These are phyloP conservation scores for Verticillium isaacii DNA, from an alignment of 2,329 filamentous ascomycete genomes.

Conservation along the genomic window DNA sequence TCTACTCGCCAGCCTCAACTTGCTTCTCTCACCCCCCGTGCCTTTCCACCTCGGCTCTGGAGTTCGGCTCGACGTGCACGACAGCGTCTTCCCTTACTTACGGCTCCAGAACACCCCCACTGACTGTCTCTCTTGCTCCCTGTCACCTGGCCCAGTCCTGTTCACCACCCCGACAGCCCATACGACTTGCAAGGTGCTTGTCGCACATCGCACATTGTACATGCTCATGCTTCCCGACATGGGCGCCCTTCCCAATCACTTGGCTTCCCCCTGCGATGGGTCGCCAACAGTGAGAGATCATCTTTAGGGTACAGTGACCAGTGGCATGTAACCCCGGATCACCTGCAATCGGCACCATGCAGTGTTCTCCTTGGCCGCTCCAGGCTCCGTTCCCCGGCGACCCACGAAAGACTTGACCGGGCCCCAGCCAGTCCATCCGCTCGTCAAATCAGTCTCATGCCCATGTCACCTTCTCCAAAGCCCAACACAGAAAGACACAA, in stretches of 20 bases:
- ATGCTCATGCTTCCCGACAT: not conserved
- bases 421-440: not conserved
- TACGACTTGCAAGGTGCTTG: not conserved
- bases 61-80: not conserved
- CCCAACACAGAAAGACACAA: not conserved
- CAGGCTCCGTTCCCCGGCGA: not conserved
- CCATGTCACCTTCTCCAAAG: not conserved
- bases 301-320: not conserved
- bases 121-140: not conserved
- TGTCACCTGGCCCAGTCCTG: not conserved
- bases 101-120: not conserved
- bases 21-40: not conserved
- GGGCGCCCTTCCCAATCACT: slow-evolving; percentile 1
- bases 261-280: not conserved
- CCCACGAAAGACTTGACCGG: not conserved
- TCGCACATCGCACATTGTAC: not conserved
- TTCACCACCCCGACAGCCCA: not conserved
- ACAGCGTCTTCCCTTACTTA: not conserved
- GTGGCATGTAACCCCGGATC: slow-evolving; percentile 2
- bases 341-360: not conserved
- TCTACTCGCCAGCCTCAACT: not conserved
- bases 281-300: not conserved
- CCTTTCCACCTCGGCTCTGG: not conserved
- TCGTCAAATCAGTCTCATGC: not conserved
- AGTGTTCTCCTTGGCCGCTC: not conserved